Evolutionary conservation across 176 grass and related monocot genomes (phyloP).

Genomic region (Oryza glumipatula): DNA sequence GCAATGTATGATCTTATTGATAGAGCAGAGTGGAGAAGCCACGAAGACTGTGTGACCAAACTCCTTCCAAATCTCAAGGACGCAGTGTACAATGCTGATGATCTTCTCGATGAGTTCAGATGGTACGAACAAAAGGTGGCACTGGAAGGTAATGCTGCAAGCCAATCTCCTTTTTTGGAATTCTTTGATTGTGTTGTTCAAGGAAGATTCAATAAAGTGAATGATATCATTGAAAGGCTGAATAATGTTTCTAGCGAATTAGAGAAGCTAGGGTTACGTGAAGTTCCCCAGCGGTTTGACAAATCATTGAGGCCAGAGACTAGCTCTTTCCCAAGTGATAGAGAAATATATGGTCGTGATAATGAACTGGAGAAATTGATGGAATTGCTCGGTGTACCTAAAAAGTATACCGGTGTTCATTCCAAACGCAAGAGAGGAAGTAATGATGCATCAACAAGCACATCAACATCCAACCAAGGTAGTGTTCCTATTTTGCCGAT

Average conservation of each 20-base stretch:
- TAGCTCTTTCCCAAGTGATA: slow-evolving; percentile 11
- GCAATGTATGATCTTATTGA: not conserved
- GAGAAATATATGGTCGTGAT: not conserved
- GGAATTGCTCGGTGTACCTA: not conserved
- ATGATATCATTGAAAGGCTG: not conserved
- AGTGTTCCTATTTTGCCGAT: slow-evolving; percentile 35
- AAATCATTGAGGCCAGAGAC: not conserved
- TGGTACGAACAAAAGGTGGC: not conserved
- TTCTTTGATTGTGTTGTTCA: not conserved
- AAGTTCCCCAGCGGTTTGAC: not conserved
- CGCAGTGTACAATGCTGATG: not conserved
- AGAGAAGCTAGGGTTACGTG: not conserved
- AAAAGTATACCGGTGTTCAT: not conserved
- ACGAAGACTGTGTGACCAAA: no score
- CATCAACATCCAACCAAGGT: no score
- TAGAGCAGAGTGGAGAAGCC: no score
- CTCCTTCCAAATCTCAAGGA: no score
- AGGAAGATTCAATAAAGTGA: slow-evolving; percentile 12
- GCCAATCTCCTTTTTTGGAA: not conserved
- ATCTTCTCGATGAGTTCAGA: slow-evolving; percentile 6
- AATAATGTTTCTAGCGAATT: not conserved
- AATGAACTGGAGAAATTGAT: not conserved
- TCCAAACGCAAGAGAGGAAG: not conserved
- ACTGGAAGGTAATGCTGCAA: not conserved
- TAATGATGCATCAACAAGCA: not conserved